Percentiles rank a stretch among this genome's conserved stretches.
phyloP scores from a whole-genome alignment of 1,284 basidiomycete genomes.

The Pholiota adiposa region DNA sequence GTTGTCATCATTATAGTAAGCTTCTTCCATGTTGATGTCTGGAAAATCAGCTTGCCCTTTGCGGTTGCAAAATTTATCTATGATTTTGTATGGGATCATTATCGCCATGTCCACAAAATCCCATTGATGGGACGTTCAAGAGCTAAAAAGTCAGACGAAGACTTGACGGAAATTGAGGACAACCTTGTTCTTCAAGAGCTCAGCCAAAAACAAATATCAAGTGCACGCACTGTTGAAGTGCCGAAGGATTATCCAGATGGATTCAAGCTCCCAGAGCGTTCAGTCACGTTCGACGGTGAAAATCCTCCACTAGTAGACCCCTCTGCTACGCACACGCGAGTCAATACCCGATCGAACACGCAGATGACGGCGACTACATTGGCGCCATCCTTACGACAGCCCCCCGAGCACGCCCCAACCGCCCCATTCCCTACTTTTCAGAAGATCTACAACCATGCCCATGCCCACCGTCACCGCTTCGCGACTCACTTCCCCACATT shows the following conservation, averaged over 20 bases:
- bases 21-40: slow-evolving; percentile 69
- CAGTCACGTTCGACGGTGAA: slow-evolving; percentile 12
- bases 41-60: slow-evolving; percentile 89
- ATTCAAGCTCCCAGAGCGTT: not conserved
- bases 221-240: not conserved
- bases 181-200: slow-evolving; percentile 22
- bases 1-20: slow-evolving; percentile 56
- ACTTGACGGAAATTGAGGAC: slow-evolving; percentile 10
- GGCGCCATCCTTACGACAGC: not conserved
- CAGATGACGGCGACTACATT: not conserved
- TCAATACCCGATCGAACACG: slow-evolving; percentile 19
- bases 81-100: slow-evolving; percentile 67
- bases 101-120: slow-evolving; percentile 38
- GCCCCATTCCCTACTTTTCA: slow-evolving; percentile 13
- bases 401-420: slow-evolving; percentile 1
- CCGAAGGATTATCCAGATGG: not conserved
- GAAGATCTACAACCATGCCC: slow-evolving; percentile 26
- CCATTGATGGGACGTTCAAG: not conserved
- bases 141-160: slow-evolving; percentile 14
- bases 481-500: slow-evolving; percentile 73
- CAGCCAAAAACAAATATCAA: slow-evolving; percentile 9
- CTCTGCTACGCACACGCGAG: slow-evolving; percentile 10
- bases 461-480: slow-evolving; percentile 27
- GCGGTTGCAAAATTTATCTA: slow-evolving; percentile 74
- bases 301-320: slow-evolving; percentile 3